A percentile compares a stretch with the other conserved stretches of the same genome.
phyloP scores from a whole-genome alignment of 2,329 filamentous ascomycete genomes.

The Colletotrichum melonis region DNA sequence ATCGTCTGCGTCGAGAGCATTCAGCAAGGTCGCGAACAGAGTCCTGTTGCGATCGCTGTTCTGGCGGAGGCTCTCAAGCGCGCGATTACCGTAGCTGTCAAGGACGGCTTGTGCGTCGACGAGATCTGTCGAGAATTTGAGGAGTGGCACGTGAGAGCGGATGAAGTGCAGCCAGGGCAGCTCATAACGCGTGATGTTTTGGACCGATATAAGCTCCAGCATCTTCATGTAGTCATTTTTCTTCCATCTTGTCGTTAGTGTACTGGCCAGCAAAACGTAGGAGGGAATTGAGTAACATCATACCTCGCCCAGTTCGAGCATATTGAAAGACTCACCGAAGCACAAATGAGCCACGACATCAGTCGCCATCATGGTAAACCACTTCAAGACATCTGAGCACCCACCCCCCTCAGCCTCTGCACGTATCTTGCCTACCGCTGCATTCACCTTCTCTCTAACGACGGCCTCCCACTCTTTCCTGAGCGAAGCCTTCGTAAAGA shows the following conservation, averaged over 20 bases:
- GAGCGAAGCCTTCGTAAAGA: slow-evolving; percentile 52
- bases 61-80: background rate
- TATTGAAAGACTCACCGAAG: slow-evolving; percentile 66
- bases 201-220: slow-evolving; percentile 11
- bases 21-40: background rate
- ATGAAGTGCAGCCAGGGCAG: slow-evolving; percentile 8
- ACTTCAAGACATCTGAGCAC: slow-evolving; percentile 61
- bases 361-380: slow-evolving; percentile 65
- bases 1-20: background rate
- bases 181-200: slow-evolving; percentile 17
- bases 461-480: slow-evolving; percentile 42
- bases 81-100: slow-evolving; percentile 2
- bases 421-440: slow-evolving; percentile 55
- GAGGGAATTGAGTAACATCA: too few species aligned
- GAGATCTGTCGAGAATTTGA: background rate
- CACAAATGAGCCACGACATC: slow-evolving; percentile 65
- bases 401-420: slow-evolving; percentile 52
- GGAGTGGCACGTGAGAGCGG: background rate
- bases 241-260: background rate
- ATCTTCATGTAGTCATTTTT: slow-evolving; percentile 24
- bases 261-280: background rate
- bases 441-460: slow-evolving; percentile 48
- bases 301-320: slow-evolving; percentile 52
- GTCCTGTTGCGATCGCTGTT: background rate
- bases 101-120: slow-evolving; percentile 9